Base-by-base conservation (phyloP, 306 rosid genomes). In the Quercus glauca region DNA sequence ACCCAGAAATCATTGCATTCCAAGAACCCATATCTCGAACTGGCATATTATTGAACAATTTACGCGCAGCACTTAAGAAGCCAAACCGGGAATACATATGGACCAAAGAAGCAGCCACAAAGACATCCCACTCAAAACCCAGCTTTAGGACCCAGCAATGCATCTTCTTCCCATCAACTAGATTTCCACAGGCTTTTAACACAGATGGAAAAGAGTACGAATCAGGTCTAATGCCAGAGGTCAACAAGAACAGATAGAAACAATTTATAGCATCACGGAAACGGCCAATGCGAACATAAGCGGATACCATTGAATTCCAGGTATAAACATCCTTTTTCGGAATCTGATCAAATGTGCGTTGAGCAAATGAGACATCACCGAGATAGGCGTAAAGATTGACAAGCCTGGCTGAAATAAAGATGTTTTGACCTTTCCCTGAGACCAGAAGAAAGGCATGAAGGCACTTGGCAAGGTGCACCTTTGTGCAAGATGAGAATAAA, bases 1-100 rank as follows among this genome's bases (percentile, higher is more conserved):
- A 87, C 71, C 90, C 88, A 37, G 88, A 84, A 68, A 87, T 84
- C 90, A 87, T 87, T 41, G 88, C 88, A 80, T 87, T 87, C 88
- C 86, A 87, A 64, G 83, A 76, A 25, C 90, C 90, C 71, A 73
- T 75, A 77, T 87, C 90, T 60, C 88, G 84, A 28, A 79, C 19
- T 19, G 82, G 84, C 86, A 84, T 82, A 61, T 71, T 83, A 67
- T 79, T 55, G 57, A 87, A 84, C 76, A 87, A 59, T 51, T 77
- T 74, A 63, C 74, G 68, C 0, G 90, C 87, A 77, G 60, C 28
- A 12, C 13, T 55, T 60, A 86, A 78, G n/a, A 75, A 76, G 64
- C 90, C 78, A 74, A 79, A 82, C 76, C 88, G 83, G 52, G 88
- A 79, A 53, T 87, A 87, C 87, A 87, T 79, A 75, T 87, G 88